Conservation (phyloP, 805 yeast genomes). For the Sugiyamaella smithiae region DNA sequence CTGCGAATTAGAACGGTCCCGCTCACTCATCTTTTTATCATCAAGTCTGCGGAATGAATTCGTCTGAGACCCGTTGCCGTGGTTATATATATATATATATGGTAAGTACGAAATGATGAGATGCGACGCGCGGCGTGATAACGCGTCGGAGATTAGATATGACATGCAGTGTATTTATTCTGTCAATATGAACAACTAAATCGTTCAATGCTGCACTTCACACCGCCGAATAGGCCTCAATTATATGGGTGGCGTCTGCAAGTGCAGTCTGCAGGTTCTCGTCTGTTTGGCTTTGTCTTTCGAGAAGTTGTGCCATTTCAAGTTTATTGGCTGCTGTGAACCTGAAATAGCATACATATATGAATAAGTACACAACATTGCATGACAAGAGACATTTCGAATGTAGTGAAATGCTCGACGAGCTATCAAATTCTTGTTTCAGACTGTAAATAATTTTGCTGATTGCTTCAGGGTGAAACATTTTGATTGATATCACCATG, state of each 20-base stretch:
- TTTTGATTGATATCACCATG: not conserved
- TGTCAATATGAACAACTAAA: too few relatives aligned
- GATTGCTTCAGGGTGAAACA: not conserved
- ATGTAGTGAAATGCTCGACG: not conserved
- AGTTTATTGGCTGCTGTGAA: not conserved
- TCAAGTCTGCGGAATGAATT: too few relatives aligned
- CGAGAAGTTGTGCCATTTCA: not conserved
- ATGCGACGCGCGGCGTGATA: not conserved
- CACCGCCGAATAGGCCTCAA: too few relatives aligned
- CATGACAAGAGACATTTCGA: not conserved
- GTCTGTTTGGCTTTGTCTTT: not conserved
- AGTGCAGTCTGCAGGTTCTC: not conserved
- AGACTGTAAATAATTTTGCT: not conserved
- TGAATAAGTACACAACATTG: not conserved
- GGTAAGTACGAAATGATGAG: too few relatives aligned
- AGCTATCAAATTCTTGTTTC: not conserved
- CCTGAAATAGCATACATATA: not conserved
- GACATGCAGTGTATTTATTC: too few relatives aligned
- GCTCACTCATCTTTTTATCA: not conserved
- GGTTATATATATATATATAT: too few relatives aligned
- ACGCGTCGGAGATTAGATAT: slow-evolving; percentile 7
- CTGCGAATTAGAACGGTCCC: not conserved
- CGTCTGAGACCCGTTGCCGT: too few relatives aligned
- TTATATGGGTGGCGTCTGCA: too few relatives aligned
- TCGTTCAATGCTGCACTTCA: too few relatives aligned